Evolutionary conservation across 2,329 filamentous ascomycete species (phyloP).

Genomic region (Exutisphaerella laricina): DNA sequence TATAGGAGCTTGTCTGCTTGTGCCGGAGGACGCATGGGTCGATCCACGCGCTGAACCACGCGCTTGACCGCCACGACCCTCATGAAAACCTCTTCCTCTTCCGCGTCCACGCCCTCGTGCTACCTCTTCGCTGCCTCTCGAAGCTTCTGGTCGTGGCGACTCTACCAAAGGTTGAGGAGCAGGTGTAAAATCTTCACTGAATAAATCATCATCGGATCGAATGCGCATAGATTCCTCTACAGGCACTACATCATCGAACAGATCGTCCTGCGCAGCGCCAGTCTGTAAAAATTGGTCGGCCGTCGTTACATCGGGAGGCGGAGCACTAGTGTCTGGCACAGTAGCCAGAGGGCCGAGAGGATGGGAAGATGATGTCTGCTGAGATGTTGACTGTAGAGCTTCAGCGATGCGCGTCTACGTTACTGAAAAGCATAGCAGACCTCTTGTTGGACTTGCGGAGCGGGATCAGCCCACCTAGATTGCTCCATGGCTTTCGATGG

Average conservation of each 20-base stretch:
- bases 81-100: constrained; percentile 19
- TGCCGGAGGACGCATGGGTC: background rate
- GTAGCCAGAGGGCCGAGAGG: constrained; percentile 12
- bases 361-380: constrained; percentile 4
- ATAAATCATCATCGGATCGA: constrained; percentile 46
- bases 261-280: constrained; percentile 29
- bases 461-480: constrained; percentile 17
- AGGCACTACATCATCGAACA: constrained; percentile 33
- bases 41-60: constrained; percentile 2
- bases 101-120: constrained; percentile 20
- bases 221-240: constrained; percentile 46
- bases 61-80: constrained; percentile 10
- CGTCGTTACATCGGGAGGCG: constrained; percentile 22
- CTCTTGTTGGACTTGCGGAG: constrained; percentile 5
- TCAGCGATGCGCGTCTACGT: no score
- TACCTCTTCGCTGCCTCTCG: constrained; percentile 18
- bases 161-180: constrained; percentile 38
- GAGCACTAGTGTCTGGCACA: constrained; percentile 8
- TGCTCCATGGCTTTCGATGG: constrained; percentile 11
- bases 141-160: constrained; percentile 12
- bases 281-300: constrained; percentile 33
- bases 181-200: constrained; percentile 48
- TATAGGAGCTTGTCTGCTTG: background rate
- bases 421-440: background rate
- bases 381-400: background rate